Conservation (phyloP, 208 protist species). For the Acanthamoeba healyi region DNA sequence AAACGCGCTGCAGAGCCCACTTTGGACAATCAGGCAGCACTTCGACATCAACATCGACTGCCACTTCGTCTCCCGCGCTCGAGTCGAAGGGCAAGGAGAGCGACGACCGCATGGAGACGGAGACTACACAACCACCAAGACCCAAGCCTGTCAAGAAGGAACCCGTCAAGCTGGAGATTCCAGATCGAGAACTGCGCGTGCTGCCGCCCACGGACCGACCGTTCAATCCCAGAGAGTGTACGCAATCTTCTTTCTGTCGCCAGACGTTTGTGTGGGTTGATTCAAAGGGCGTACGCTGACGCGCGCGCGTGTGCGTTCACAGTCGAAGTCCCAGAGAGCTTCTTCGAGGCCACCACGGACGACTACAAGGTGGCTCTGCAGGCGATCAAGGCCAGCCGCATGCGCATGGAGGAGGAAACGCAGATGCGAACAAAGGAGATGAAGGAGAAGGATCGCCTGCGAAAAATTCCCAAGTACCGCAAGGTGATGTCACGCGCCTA, state of each 20-base stretch:
- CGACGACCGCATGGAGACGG: slow-evolving; percentile 19
- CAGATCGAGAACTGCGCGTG: slow-evolving; percentile 26
- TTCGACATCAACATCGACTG: not conserved
- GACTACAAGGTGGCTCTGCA: slow-evolving; percentile 41
- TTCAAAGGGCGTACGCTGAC: no score
- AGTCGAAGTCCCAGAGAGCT: slow-evolving; percentile 66
- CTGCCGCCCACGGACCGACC: slow-evolving; percentile 40
- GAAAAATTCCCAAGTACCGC: slow-evolving; percentile 2
- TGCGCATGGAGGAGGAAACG: slow-evolving; percentile 31
- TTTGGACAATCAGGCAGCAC: not conserved
- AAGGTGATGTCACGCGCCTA: not conserved
- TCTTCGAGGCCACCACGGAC: slow-evolving; percentile 44
- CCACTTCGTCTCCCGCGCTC: not conserved
- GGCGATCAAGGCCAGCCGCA: slow-evolving; percentile 18
- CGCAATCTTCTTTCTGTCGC: not conserved
- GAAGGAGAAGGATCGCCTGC: slow-evolving; percentile 50
- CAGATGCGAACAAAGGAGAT: slow-evolving; percentile 6
- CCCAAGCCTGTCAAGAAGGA: not conserved
- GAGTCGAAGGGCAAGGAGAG: not conserved
- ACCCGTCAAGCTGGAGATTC: slow-evolving; percentile 8
- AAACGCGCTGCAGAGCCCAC: not conserved
- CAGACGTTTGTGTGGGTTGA: not conserved
- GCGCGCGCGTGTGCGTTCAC: no score
- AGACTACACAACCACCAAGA: not conserved
- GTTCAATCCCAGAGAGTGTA: slow-evolving; percentile 52